Base-by-base conservation (phyloP, 306 rosid genomes). In the Erythrophleum fordii region DNA sequence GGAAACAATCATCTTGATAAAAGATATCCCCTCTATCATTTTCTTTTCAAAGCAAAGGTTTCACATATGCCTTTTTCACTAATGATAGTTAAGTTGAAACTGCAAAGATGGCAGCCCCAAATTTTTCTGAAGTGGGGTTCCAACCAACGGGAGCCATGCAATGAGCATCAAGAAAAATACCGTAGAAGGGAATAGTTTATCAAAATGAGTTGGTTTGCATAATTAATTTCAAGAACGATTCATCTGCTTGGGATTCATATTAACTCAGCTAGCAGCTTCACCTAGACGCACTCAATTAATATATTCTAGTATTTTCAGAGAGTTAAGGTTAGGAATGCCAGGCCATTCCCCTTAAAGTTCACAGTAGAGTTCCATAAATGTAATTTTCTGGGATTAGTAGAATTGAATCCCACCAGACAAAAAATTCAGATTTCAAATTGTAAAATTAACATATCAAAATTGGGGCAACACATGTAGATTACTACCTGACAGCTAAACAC, bases 241-340 rank as follows among this genome's bases (percentile, higher is more conserved):
- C 64, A 18, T 34, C 76, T 13, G 3, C 66, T 53, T 0, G 65
- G 45, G 59, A 83, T 44, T 41, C 65, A 69, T 67, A 44, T 79
- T 56, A 75, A 31, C 65, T 74, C 49, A 42, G 66, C 76, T 25
- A 76, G 55, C 26, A 37, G 53, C 60, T 62, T 52, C 44, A 51
- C 29, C 53, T 72, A 52, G 49, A 80, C 45, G 42, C 73, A 76
- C 34, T 72, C 62, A 39, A 81, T 56, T 51, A 51, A 68, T 59
- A 59, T 51, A 28, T 49, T 72, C 72, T 37, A 25, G 67, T 45
- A 77, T 12, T n/a, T n/a, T n/a, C n/a, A n/a, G 48, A 39, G 25
- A 28, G 68, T 65, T 81, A 28, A 12, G 60, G 70, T 42, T 46
- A 31, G 42, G 23, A 37, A 75, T 52, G 72, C 66, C 71, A 55